Evolutionary conservation across 2,329 filamentous ascomycete genomes (phyloP), one percentile per base, ranked within the genome.

Genomic region (Calonectria ilicicola): DNA sequence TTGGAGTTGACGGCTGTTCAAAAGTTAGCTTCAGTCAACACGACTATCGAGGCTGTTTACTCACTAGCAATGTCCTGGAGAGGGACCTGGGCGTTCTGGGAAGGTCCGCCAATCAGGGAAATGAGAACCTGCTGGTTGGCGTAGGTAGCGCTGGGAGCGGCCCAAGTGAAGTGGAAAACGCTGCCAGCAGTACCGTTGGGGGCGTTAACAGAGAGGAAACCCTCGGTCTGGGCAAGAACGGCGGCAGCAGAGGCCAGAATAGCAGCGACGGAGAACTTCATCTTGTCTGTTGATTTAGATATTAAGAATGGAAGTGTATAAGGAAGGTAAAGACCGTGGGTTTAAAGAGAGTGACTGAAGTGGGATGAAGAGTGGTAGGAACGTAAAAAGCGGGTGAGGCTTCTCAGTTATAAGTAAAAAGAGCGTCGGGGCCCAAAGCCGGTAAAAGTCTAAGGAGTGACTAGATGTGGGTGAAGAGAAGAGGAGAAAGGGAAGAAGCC

Each of bases 201-300:
- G 29, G 15, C 53, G 6, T 80, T 85, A 81, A 93, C 84, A 79
- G 86, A 82, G 81, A 91, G 86, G 83, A 92, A 93, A 79, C 87
- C 87, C n/a, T 83, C 69, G 62, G 87, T 89, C 83, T 91, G 89
- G 64, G 90, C 90, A 72, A 90, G 75, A 75, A 82, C 87, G 74
- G 87, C 81, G 83, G 85, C 84, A 78, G 86, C 86, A 75, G 89
- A 85, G 80, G 89, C 89, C 84, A 91, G 78, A 76, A 89, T 75
- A 80, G 89, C 83, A 72, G 87, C 83, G 78, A 85, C 81, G 77
- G 87, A 82, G 75, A 88, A 90, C 80, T 86, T 88, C 89, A 92
- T 91, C 72, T 87, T 91, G 87, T 80, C 70, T 60, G n/a, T n/a
- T n/a, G 27, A 71, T 75, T 74, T 78, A 74, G 51, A 67, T 74